phyloP scores from a whole-genome alignment of 345 rosid genomes.

The Eucalyptus lansdowneana region DNA sequence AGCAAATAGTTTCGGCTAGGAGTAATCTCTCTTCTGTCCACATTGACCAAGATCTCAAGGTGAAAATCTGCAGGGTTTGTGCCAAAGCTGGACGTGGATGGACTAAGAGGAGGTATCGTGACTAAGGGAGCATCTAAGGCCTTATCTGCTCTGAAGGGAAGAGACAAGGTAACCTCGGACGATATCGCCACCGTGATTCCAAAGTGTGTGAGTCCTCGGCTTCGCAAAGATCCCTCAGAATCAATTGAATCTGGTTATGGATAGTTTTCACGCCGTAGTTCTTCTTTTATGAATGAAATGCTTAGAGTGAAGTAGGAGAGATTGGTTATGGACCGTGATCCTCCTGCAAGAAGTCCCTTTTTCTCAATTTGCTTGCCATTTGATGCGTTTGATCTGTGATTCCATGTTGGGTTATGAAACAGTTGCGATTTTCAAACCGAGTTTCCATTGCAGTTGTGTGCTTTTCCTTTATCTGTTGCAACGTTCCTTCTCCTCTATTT shows the following conservation, averaged over 20 bases:
- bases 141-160: constrained; percentile 75
- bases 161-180: constrained; percentile 58
- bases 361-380: too few species aligned
- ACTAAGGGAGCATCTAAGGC: constrained; percentile 93
- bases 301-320: not conserved
- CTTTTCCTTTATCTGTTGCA: not conserved
- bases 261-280: not conserved
- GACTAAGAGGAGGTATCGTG: constrained; percentile 83
- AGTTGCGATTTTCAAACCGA: not conserved
- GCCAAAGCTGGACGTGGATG: constrained; percentile 81
- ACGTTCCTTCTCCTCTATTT: not conserved
- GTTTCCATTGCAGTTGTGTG: not conserved
- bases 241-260: constrained; percentile 43
- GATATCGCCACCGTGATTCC: constrained; percentile 91
- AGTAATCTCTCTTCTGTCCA: constrained; percentile 50
- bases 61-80: constrained; percentile 82
- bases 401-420: not conserved
- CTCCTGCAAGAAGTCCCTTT: too few species aligned
- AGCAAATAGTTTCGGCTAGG: constrained; percentile 58
- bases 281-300: not conserved
- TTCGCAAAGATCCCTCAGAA: constrained; percentile 86
- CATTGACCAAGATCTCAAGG: constrained; percentile 70
- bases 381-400: too few species aligned
- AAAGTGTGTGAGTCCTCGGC: constrained; percentile 84
- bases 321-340: too few species aligned